These are phyloP conservation scores for Kwoniella heveanensis DNA, from an alignment of 768 basidiomycete species.

Conservation along the genomic window DNA sequence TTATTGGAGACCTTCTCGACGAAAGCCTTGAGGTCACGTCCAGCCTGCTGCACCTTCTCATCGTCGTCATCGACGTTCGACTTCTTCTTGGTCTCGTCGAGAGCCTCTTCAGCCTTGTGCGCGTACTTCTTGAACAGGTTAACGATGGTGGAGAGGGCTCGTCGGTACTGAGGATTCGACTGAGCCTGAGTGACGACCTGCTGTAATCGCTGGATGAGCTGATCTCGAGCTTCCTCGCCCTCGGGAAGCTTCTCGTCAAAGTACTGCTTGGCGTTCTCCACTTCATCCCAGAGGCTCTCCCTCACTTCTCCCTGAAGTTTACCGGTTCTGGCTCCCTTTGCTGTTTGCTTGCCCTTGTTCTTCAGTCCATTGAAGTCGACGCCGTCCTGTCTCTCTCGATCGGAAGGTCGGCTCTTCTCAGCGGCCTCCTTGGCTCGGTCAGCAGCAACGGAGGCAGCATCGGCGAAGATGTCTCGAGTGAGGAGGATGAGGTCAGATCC, in stretches of 20 bases:
- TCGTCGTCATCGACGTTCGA: conserved; percentile 52
- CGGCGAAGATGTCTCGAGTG: conserved; percentile 56
- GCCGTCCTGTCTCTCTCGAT: conserved; percentile 53
- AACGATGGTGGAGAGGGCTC: conserved; percentile 55
- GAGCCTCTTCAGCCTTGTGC: conserved; percentile 51
- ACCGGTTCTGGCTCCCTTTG: conserved; percentile 50
- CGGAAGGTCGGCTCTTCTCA: conserved; percentile 42
- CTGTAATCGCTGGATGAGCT: conserved; percentile 55
- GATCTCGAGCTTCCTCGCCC: conserved; percentile 56
- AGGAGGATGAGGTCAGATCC: conserved; percentile 55
- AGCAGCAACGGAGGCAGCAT: conserved; percentile 55
- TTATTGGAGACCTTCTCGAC: conserved; percentile 57
- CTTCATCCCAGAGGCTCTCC: conserved; percentile 47
- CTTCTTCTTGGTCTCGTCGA: conserved; percentile 52
- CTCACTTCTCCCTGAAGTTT: conserved; percentile 54
- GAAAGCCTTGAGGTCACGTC: conserved; percentile 54
- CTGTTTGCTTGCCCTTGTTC: conserved; percentile 53
- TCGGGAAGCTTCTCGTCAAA: conserved; percentile 57
- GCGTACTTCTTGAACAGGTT: conserved; percentile 58
- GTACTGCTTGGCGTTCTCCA: conserved; percentile 49
- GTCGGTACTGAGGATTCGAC: conserved; percentile 53
- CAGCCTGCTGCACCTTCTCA: conserved; percentile 55
- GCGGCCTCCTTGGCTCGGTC: conserved; percentile 55
- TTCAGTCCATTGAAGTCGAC: conserved; percentile 51
- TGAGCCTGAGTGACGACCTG: conserved; percentile 55